These are phyloP conservation scores for Moricandia moricandioides DNA, from an alignment of 345 rosid genomes.

Conservation along the genomic window DNA sequence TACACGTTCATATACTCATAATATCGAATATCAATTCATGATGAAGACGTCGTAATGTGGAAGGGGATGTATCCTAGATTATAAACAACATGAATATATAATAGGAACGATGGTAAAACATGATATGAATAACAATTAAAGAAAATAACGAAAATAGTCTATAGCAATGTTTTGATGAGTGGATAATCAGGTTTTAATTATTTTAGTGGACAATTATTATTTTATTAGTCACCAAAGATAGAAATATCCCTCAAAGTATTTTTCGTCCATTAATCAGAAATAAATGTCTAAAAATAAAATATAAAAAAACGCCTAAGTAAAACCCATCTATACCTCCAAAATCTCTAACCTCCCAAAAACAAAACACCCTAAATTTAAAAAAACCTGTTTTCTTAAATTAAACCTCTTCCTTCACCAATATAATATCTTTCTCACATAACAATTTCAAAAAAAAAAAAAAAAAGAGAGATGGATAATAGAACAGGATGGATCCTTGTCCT, in stretches of 20 bases:
- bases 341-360: conserved; percentile 28
- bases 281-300: conserved; percentile 22
- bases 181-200: background rate
- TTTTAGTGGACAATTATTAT: background rate
- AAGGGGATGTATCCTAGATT: background rate
- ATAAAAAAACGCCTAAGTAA: background rate
- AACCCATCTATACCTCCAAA: conserved; percentile 18
- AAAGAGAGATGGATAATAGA: conserved; percentile 20
- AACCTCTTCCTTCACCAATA: conserved; percentile 32
- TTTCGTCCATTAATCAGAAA: conserved; percentile 18
- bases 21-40: background rate
- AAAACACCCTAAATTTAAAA: conserved; percentile 29
- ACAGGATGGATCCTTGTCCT: conserved; percentile 26
- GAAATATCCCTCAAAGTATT: conserved; percentile 11
- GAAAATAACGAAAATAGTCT: background rate
- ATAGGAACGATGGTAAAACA: background rate
- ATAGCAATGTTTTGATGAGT: background rate
- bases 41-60: background rate
- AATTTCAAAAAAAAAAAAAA: conserved; percentile 17
- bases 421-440: conserved; percentile 12
- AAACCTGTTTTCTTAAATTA: conserved; percentile 30
- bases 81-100: background rate
- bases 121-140: background rate
- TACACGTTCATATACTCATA: background rate
- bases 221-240: conserved; percentile 22